Base-by-base conservation (phyloP, 306 rosid species). In the Corylus heterophylla region DNA sequence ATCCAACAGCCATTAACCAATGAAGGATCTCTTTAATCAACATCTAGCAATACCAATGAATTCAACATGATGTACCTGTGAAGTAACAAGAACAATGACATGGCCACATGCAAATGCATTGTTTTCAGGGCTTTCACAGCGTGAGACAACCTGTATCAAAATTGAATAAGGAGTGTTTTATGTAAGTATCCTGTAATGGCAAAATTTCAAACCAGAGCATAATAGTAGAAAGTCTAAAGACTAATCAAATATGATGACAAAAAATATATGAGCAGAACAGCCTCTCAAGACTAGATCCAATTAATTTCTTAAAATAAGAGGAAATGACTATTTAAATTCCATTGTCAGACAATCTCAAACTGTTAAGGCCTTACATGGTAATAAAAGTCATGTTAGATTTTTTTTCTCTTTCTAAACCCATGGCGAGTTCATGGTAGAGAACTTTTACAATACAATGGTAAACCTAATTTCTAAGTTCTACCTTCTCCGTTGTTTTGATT, bases 21-120 rank as follows among this genome's bases (percentile, higher is more conserved):
- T 42, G 48, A 58, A 55, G 61, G 61, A 62, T 62, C 69, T 62
- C 18, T 25, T 12, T 62, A 62, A 64, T 16, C 47, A 64, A 64
- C 20, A 37, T 64, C 20, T 25, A 64, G 51, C 61, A 56, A 47
- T 12, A 56, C 55, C 54, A 47, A 68, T 66, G 73, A 70, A 73
- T 79, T 49, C 70, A 61, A 74, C 58, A 80, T 51, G 67, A n/a
- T 1, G 80, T 88, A 94, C 98, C 98, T 91, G 84, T 73, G 95
- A 87, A 73, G 92, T 81, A 86, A 92, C 87, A n/a, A 80, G 90
- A 84, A 94, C 95, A 83, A 94, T 83, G 87, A 91, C 94, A 54
- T 86, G 76, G 78, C 88, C 89, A 78, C 85, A 83, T 50, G 94
- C 97, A 87, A 92, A 94, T 76, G 91, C 74, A 69, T 88, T 88